Percentiles rank a stretch among this genome's conserved stretches.
These are phyloP conservation scores for Termitomyces eurrhizus DNA, from an alignment of 768 basidiomycete genomes.

Conservation along the genomic window DNA sequence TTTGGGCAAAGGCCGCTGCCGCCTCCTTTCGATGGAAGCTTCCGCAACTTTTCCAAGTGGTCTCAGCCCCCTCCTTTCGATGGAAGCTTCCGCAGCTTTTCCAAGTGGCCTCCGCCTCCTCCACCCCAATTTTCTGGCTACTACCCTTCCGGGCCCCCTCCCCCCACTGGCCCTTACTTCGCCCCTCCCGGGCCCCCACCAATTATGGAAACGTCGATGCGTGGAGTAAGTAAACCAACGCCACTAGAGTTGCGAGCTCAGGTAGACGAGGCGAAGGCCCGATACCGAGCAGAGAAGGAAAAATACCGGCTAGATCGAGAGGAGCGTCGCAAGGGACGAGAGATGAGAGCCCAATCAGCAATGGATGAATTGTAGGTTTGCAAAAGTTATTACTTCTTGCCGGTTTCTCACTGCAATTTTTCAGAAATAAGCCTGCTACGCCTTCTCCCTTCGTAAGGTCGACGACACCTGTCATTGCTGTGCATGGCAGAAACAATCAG, in stretches of 20 bases:
- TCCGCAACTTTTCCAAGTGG: constrained; percentile 1
- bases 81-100: constrained; percentile 5
- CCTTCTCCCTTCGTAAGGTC: neutral
- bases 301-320: constrained; percentile 59
- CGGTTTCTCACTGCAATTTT: neutral
- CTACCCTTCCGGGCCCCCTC: constrained; percentile 13
- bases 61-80: constrained; percentile 16
- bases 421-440: neutral
- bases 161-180: neutral
- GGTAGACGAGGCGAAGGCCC: constrained; percentile 62
- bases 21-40: constrained; percentile 14
- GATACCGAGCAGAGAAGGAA: constrained; percentile 70
- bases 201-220: constrained; percentile 16
- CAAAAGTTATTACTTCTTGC: neutral
- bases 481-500: constrained; percentile 55
- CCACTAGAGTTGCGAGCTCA: constrained; percentile 39
- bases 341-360: constrained; percentile 16
- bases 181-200: constrained; percentile 1
- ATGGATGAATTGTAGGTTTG: constrained; percentile 9
- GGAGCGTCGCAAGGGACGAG: constrained; percentile 37
- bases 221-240: constrained; percentile 19
- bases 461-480: constrained; percentile 38
- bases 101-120: constrained; percentile 14
- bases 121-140: constrained; percentile 10
- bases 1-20: neutral